phyloP scores from a whole-genome alignment of 331 rosid genomes.

The Dryas integrifolia region DNA sequence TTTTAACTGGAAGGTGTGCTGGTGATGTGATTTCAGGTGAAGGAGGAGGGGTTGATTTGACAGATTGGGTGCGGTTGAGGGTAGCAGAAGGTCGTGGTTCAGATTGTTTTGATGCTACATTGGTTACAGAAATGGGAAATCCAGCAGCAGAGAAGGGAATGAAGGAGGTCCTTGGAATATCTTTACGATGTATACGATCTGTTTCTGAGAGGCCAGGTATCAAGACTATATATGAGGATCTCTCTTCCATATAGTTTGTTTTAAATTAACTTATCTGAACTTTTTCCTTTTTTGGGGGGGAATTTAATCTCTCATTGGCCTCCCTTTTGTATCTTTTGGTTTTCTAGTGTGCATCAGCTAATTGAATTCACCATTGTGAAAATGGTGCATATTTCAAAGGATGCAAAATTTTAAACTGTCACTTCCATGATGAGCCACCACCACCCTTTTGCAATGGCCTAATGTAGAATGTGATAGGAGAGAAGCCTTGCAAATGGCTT shows the following conservation, averaged over 20 bases:
- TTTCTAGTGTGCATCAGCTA: conserved; percentile 33
- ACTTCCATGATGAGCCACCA: conserved; percentile 24
- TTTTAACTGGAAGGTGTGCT: conserved; percentile 91
- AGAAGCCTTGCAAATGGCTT: conserved; percentile 7
- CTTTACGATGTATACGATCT: conserved; percentile 66
- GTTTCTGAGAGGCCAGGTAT: conserved; percentile 91
- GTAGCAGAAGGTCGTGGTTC: conserved; percentile 82
- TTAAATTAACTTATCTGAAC: conserved; percentile 30
- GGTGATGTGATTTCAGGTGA: conserved; percentile 89
- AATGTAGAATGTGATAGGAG: not conserved
- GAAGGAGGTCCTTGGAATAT: conserved; percentile 88
- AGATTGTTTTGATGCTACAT: conserved; percentile 70
- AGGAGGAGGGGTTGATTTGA: conserved; percentile 79
- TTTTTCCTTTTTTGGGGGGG: conserved; percentile 38
- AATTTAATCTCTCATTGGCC: conserved; percentile 72
- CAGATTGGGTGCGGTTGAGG: conserved; percentile 81
- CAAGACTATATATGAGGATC: conserved; percentile 92
- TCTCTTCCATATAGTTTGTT: conserved; percentile 74
- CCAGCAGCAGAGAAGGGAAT: conserved; percentile 81
- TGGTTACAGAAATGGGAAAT: conserved; percentile 61
- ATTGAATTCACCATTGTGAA: conserved; percentile 39
- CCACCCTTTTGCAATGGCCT: conserved; percentile 1
- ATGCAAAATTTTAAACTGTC: conserved; percentile 25
- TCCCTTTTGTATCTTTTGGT: conserved; percentile 43
- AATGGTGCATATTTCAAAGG: conserved; percentile 38